Base-by-base conservation (phyloP, 768 basidiomycete species). In the Pseudohyphozyma bogoriensis region DNA sequence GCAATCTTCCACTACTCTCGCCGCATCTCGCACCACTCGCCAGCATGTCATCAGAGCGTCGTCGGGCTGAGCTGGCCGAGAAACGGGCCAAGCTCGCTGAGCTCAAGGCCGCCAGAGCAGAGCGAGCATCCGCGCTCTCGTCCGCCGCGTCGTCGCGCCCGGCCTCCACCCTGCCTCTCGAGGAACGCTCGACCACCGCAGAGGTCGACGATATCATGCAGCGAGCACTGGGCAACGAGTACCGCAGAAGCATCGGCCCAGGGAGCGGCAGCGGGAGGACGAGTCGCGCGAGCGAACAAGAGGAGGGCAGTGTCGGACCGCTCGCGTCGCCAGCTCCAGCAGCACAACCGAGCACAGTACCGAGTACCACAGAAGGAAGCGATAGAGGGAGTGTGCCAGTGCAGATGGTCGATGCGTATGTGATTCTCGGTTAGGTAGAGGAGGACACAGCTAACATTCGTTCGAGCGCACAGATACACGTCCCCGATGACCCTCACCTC, bases 41-140 rank as follows among this genome's bases (percentile, higher is more conserved):
- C n/a, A n/a, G n/a, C n/a, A n/a, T n/a, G n/a, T n/a, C 52, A 51
- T 24, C 35, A 4, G 61, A 66, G 44, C 55, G 66, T 0, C 42
- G 63, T 3, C 37, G 58, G 2, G 83, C 84, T 70, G 91, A 95
- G 75, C 86, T 96, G 61, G 89, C 90, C 73, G 87, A 85, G 29
- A 97, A 96, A 76, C 78, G 85, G 63, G 82, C 83, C 15, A 91
- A 89, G 74, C 83, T 96, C 36, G 87, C 83, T 52, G 88, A 89
- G 64, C 78, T 95, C 37, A 58, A 60, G 31, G 33, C 31, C 7
- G 65, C 69, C 1, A 61, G 69, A 32, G 65, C 66, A 39, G 65
- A 63, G 46, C 63, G 67, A 22, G 60, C 59, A 26, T 33, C 35
- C 18, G 31, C 47, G 12, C 56, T 35, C n/a, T 51, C 32, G 22